phyloP scores from a whole-genome alignment of 1,284 basidiomycete genomes.

The Marasmius fiardii region DNA sequence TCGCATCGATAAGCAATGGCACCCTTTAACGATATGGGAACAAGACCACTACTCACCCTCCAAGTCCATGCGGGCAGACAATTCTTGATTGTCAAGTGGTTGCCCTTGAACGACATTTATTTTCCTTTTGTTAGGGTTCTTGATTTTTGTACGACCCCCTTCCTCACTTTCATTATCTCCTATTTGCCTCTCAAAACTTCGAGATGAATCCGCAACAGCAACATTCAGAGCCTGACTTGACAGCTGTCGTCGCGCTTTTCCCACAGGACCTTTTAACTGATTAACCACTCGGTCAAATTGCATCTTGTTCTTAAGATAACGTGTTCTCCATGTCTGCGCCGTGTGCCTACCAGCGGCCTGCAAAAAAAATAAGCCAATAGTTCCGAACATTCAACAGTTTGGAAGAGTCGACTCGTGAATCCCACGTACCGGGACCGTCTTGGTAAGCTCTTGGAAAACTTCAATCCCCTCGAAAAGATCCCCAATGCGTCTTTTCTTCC shows the following conservation, averaged over 20 bases:
- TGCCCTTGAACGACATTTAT: neutral
- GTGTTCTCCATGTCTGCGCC: neutral
- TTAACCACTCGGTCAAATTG: neutral
- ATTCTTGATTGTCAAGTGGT: neutral
- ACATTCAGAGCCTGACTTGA: neutral
- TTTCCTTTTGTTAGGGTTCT: neutral
- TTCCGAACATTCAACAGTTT: neutral
- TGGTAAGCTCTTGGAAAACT: neutral
- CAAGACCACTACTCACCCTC: neutral
- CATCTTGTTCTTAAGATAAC: neutral
- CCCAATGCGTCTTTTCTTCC: neutral
- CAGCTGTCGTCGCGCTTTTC: neutral
- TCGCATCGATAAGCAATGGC: neutral
- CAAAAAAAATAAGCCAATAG: neutral
- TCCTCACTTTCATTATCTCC: neutral
- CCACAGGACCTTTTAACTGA: neutral
- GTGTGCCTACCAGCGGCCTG: conserved; percentile 1
- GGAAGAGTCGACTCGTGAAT: neutral
- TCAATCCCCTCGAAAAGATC: neutral
- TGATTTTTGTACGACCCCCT: neutral
- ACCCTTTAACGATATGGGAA: neutral
- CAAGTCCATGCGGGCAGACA: neutral
- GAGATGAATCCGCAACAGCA: neutral
- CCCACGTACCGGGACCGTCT: neutral
- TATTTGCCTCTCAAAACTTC: neutral